A percentile compares a stretch with the other conserved stretches of the same genome.
Conservation (phyloP, 192 early-diverging fungal species). For the Coemansia sp. region DNA sequence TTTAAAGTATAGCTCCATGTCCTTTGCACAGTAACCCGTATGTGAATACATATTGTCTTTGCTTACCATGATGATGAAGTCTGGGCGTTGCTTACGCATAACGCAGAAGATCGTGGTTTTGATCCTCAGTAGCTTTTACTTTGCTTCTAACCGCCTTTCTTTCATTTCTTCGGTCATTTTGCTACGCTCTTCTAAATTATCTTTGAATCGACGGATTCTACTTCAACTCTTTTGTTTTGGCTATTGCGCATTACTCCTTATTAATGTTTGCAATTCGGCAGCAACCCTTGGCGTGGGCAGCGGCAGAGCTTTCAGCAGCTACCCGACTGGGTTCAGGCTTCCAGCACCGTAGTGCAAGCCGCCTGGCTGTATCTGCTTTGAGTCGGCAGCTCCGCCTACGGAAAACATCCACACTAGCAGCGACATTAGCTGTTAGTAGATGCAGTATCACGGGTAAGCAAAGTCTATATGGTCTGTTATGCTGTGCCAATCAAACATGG, state of each 20-base stretch:
- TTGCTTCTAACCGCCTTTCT: background rate
- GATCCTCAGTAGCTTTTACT: background rate
- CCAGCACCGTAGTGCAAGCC: constrained; percentile 1
- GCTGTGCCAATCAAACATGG: background rate
- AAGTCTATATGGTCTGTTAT: background rate
- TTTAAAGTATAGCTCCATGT: background rate
- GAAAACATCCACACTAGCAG: background rate
- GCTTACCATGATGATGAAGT: background rate
- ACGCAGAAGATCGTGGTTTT: background rate
- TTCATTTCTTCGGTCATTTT: background rate
- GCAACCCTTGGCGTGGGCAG: background rate
- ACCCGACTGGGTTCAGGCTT: background rate
- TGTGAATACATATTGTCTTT: background rate
- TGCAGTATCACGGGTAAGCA: constrained; percentile 8
- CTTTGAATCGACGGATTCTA: background rate
- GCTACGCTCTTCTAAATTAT: background rate
- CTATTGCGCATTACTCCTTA: background rate
- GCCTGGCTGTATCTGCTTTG: background rate
- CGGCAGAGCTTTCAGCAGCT: background rate
- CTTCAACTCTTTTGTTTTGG: background rate
- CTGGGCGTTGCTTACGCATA: background rate
- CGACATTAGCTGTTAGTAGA: background rate
- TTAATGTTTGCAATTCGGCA: background rate
- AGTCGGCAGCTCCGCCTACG: background rate
- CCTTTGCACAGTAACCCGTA: background rate